Percentiles rank a stretch among this genome's conserved stretches.
phyloP scores from a whole-genome alignment of 1,284 basidiomycete species.

The Ustilago xerochloae region DNA sequence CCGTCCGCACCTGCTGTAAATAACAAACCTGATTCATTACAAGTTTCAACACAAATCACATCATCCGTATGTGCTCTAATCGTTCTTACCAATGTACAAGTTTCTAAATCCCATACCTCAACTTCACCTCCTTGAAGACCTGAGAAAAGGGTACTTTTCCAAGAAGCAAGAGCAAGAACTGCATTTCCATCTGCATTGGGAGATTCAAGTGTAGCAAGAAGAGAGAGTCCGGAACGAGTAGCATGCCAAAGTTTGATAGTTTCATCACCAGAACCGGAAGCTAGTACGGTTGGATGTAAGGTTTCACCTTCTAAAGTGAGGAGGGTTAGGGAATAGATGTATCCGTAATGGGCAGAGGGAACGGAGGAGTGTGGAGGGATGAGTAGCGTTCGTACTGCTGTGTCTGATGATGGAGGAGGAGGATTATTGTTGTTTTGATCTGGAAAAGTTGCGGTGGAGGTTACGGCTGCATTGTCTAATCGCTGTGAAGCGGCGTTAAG shows the following conservation, averaged over 20 bases:
- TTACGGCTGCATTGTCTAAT: constrained; percentile 22
- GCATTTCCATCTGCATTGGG: constrained; percentile 69
- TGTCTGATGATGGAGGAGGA: too few relatives aligned
- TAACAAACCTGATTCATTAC: constrained; percentile 64
- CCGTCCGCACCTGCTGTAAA: constrained; percentile 59
- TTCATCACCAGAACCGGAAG: constrained; percentile 78
- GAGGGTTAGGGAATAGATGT: constrained; percentile 86
- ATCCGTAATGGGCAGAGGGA: constrained; percentile 89
- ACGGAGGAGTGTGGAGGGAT: constrained; percentile 42
- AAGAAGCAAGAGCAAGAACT: constrained; percentile 81
- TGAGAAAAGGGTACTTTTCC: constrained; percentile 83
- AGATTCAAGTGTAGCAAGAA: constrained; percentile 73
- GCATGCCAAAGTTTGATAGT: constrained; percentile 90
- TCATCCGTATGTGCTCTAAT: constrained; percentile 82
- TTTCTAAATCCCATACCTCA: constrained; percentile 88
- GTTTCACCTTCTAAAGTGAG: constrained; percentile 69
- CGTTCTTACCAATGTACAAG: constrained; percentile 82
- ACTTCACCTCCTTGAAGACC: constrained; percentile 94
- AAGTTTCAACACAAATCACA: constrained; percentile 44
- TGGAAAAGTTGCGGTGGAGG: not conserved
- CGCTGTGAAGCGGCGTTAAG: constrained; percentile 27
- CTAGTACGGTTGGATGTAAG: constrained; percentile 38
- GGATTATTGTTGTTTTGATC: too few relatives aligned
- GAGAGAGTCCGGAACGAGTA: constrained; percentile 69
- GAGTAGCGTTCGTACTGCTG: constrained; percentile 32